Evolutionary conservation across 2,329 filamentous ascomycete species (phyloP).

Genomic region (Cordyceps cicadae): DNA sequence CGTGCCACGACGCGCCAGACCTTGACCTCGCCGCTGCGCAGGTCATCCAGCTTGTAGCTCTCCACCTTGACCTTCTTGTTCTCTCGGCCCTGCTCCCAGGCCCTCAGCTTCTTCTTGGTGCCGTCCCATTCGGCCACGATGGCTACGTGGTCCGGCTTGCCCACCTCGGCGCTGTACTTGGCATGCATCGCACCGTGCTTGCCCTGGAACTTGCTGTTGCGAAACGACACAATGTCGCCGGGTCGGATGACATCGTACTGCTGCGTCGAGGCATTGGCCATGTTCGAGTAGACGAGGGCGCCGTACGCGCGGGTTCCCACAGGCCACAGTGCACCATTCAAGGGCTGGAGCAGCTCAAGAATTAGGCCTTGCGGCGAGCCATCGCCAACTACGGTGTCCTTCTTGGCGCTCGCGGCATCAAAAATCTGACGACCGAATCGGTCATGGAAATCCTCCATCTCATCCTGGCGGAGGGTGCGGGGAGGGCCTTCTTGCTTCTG

Average conservation of each 20-base stretch:
- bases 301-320: conserved; percentile 87
- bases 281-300: conserved; percentile 85
- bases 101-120: conserved; percentile 93
- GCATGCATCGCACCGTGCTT: conserved; percentile 93
- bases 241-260: conserved; percentile 88
- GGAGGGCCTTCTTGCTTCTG: conserved; percentile 85
- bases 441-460: conserved; percentile 79
- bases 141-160: conserved; percentile 80
- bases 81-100: conserved; percentile 91
- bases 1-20: conserved; percentile 94
- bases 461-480: conserved; percentile 74
- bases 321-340: conserved; percentile 66
- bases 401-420: conserved; percentile 59
- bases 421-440: conserved; percentile 73
- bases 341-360: conserved; percentile 67
- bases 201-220: conserved; percentile 89
- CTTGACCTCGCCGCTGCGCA: conserved; percentile 89
- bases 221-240: conserved; percentile 86
- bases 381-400: conserved; percentile 75
- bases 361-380: conserved; percentile 72
- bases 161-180: conserved; percentile 84
- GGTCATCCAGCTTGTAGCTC: conserved; percentile 86
- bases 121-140: conserved; percentile 96
- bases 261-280: conserved; percentile 86
- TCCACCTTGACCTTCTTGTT: conserved; percentile 89